These are phyloP conservation scores for Pseudotulostoma volvatum DNA, from an alignment of 495 filamentous ascomycete species.

Conservation along the genomic window DNA sequence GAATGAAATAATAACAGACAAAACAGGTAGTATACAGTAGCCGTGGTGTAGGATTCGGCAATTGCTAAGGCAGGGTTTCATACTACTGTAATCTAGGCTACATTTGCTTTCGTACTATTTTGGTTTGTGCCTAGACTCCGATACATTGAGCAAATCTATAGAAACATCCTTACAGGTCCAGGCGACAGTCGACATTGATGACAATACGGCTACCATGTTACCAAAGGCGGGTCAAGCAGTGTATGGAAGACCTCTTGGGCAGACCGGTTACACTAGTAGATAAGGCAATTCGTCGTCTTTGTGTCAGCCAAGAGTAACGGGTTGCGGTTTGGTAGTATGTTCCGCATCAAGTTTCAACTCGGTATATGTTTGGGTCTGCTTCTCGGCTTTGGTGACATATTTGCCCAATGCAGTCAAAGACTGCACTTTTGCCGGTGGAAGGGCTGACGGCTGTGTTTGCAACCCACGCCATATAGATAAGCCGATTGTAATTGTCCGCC, in stretches of 20 bases:
- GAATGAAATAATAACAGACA: too few species aligned
- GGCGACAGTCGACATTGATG: constrained; percentile 1
- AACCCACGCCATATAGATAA: background rate
- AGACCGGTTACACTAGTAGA: constrained; percentile 1
- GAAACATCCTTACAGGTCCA: background rate
- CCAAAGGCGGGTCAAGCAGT: background rate
- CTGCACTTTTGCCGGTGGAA: constrained; percentile 12
- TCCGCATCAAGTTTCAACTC: background rate
- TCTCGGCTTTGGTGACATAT: constrained; percentile 1
- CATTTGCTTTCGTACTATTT: too few species aligned
- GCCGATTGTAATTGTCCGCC: background rate
- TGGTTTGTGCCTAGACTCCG: too few species aligned
- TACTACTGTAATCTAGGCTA: too few species aligned
- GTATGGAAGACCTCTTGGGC: constrained; percentile 1
- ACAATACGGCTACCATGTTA: constrained; percentile 1
- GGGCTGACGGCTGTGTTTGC: constrained; percentile 1
- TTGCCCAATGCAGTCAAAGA: background rate
- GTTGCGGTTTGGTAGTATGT: background rate
- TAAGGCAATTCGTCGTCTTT: constrained; percentile 1
- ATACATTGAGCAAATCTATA: background rate
- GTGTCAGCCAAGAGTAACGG: background rate
- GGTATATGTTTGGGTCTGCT: constrained; percentile 4
- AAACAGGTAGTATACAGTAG: too few species aligned
- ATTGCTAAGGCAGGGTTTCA: too few species aligned
- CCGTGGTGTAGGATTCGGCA: too few species aligned